Base-by-base conservation (phyloP, 2,329 filamentous ascomycete genomes). In the Phyllosticta citriasiana region DNA sequence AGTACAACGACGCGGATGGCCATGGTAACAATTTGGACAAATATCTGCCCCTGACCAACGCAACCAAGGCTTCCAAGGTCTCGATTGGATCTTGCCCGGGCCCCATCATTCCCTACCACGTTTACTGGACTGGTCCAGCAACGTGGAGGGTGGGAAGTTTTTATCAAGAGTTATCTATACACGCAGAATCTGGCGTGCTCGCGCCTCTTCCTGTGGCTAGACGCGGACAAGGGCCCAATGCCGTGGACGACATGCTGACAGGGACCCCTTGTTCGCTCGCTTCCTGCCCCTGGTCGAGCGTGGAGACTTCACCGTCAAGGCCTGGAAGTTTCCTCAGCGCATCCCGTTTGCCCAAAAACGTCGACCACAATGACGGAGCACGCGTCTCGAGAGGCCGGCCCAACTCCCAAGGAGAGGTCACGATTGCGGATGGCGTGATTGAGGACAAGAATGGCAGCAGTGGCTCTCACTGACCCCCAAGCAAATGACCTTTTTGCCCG, bases 401-500 rank as follows among this genome's bases (percentile, higher is more conserved):
- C 10, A 76, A 78, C 51, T 57, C 71, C 5, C 70, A 74, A 35
- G 76, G 76, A 55, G 75, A 78, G 40, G 70, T 67, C 54, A 69
- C 73, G 14, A 75, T 82, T 9, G 80, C 77, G 3, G 80, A 83
- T 63, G 80, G 80, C 57, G 76, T 82, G 40, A 70, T 82, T 50
- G 74, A 80, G 55, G 78, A 81, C 67, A 73, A 71, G 30, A 68
- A 73, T 47, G 79, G 78, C 22, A 80, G 62, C 78, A 82, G 63
- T 82, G 79, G 79, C 72, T 82, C 9, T 78, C 79, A 10, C 71
- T 83, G 56, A 79, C 79, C 0, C 75, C 79, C 27, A 81, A 80
- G 67, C 80, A 82, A 66, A 82, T 82, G 78, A 82, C 80, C 1
- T 82, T 82, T 68, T 73, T 82, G n/a, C 80, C 80, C 0, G 80